A percentile compares a stretch with the other conserved stretches of the same genome.
Conservation (phyloP, 345 rosid genomes). For the Pistacia vera region DNA sequence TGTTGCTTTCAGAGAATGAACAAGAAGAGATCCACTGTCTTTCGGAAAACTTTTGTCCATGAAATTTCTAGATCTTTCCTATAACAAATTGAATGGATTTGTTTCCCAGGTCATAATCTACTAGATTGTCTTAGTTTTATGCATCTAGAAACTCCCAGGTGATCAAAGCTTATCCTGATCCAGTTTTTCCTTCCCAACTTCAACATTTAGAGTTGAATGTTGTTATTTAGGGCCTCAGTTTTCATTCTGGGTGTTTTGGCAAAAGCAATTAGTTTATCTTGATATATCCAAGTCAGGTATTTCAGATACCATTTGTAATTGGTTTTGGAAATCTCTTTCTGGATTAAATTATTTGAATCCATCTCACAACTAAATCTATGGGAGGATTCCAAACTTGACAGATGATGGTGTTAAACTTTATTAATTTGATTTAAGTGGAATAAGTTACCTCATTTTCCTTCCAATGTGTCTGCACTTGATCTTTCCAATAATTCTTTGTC, state of each 20-base stretch:
- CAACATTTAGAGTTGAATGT: not conserved
- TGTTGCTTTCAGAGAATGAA: too few species aligned
- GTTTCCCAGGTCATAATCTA: constrained; percentile 28
- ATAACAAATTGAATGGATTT: not conserved
- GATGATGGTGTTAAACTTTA: not conserved
- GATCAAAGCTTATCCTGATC: constrained; percentile 18
- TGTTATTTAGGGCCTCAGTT: constrained; percentile 33
- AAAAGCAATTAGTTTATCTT: not conserved
- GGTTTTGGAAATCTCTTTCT: constrained; percentile 28
- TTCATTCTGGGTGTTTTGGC: constrained; percentile 35
- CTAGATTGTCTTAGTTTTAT: constrained; percentile 3
- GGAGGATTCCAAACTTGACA: constrained; percentile 18
- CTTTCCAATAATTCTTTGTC: constrained; percentile 13
- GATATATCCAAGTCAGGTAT: constrained; percentile 33
- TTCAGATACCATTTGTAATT: constrained; percentile 18
- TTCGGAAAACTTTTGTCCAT: not conserved
- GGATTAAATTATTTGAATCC: constrained; percentile 1
- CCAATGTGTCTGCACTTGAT: constrained; percentile 8
- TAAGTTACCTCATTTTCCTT: not conserved
- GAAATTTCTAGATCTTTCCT: not conserved
- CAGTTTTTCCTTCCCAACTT: constrained; percentile 37
- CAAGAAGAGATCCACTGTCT: not conserved
- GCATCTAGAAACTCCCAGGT: constrained; percentile 24
- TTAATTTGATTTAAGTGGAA: constrained; percentile 8
- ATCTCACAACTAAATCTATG: constrained; percentile 33